A percentile compares a stretch with the other conserved stretches of the same genome.
Conservation (phyloP, 2,329 filamentous ascomycete species). For the Colletotrichum simmondsii region DNA sequence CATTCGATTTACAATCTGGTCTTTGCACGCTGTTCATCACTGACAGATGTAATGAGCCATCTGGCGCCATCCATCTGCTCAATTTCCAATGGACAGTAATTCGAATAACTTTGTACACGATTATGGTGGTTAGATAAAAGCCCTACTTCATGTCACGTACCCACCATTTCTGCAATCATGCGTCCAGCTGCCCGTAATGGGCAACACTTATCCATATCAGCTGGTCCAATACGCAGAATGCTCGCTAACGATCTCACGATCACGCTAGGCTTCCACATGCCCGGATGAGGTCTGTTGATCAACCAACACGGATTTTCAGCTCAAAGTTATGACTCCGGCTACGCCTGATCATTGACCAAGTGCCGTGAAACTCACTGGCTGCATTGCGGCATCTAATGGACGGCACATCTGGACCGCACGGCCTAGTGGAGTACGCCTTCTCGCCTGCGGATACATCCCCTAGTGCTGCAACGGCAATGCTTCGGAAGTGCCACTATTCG, state of each 20-base stretch:
- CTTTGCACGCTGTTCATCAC: not conserved
- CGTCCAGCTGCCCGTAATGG: not conserved
- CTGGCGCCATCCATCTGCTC: too few species aligned
- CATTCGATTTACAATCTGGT: not conserved
- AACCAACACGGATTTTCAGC: not conserved
- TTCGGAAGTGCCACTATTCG: not conserved
- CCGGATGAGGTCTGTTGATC: not conserved
- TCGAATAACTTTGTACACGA: not conserved
- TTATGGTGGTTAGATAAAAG: not conserved
- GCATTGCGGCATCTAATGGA: not conserved
- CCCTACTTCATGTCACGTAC: not conserved
- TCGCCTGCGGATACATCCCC: not conserved
- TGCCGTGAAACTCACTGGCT: not conserved
- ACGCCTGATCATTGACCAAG: too few species aligned
- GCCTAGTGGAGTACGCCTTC: not conserved
- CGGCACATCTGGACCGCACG: not conserved
- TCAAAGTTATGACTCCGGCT: not conserved
- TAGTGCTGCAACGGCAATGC: conserved; percentile 6
- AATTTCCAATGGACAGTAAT: not conserved
- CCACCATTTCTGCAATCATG: not conserved
- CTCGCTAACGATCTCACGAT: not conserved
- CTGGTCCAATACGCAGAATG: not conserved
- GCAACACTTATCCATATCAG: not conserved
- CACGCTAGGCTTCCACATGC: not conserved
- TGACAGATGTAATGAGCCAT: not conserved